Base-by-base conservation (phyloP, 2,329 filamentous ascomycete species). In the Thermochaetoides dissita region DNA sequence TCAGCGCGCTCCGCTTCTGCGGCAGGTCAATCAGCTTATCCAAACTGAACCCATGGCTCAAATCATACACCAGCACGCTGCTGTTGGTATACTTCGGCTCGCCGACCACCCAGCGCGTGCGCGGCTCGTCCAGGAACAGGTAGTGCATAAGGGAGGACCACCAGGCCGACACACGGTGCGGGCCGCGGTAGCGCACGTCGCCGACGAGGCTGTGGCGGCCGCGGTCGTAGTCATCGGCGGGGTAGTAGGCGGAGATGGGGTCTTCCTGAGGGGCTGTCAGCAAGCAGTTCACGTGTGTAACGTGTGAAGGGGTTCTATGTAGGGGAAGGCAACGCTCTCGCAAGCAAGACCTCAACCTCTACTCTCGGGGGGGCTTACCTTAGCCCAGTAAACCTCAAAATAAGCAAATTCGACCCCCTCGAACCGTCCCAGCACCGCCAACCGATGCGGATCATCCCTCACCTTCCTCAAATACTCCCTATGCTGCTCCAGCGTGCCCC, bases 331-430 rank as follows among this genome's bases (percentile, higher is more conserved):
- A n/a, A n/a, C n/a, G n/a, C n/a, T n/a, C n/a, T n/a, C n/a, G n/a
- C n/a, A n/a, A n/a, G n/a, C n/a, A n/a, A n/a, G n/a, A n/a, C n/a
- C n/a, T n/a, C n/a, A n/a, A n/a, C n/a, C n/a, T n/a, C n/a, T n/a
- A n/a, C n/a, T n/a, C n/a, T n/a, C n/a, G n/a, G n/a, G n/a, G 24
- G 9, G 7, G 49, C 59, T 46, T 55, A 69, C 68, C 64, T 72
- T 73, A 51, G 76, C 79, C 81, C 81, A 88, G 59, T 87, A 88
- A 2, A 87, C 66, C 58, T 89, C 84, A 56, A 84, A 87, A 57
- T 88, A 88, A 0, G 81, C 78, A 57, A 88, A 88, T 38, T 66
- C 72, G 2, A 68, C 69, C 30, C 81, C 79, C 43, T 88, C 73
- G 57, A 85, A 89, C 28, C 72, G 71, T 6, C 77, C 84, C 45